Base-by-base conservation (phyloP, 208 protist species). In the Leishmania braziliensis region DNA sequence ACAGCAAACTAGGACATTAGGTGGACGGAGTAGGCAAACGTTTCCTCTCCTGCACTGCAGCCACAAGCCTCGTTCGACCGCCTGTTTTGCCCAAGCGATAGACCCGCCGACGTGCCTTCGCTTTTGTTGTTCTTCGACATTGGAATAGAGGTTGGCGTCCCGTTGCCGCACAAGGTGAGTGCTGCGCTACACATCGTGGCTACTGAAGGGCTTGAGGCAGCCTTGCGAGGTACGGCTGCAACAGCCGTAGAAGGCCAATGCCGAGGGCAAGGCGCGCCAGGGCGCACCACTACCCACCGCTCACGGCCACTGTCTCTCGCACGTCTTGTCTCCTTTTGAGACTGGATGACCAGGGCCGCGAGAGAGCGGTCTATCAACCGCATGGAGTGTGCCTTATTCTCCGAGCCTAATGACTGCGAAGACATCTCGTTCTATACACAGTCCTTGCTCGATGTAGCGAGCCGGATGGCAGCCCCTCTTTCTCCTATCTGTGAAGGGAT, bases 381-480 rank as follows among this genome's bases (percentile, higher is more conserved):
- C 74, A 79, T 84, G 80, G 80, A 79, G 74, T 79, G 74, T 39
- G 80, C 65, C 2, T 53, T 48, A 66, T 74, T 75, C 74, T 65
- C 54, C 3, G 29, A 48, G 74, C 65, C 74, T 10, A 36, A 53
- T 56, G 73, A 66, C 48, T 56, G 56, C 53, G 65, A 79, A 74
- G 80, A 79, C 80, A 63, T 56, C 54, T 75, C 73, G n/a, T 78
- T 75, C 50, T 84, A 79, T 69, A 70, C 43, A 29, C 62, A 75
- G 39, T 75, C 74, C 10, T 46, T 84, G 23, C 23, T 79, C 29
- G 74, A 78, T 10, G 80, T 79, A 53, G 80, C 66, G 16, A 65
- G 48, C n/a, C 50, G 39, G 18, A 79, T 84, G 66, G 73, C 80
- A 2, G 51, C 71, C 6, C 80, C 60, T 8, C 58, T 73, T 43